A percentile compares a stretch with the other conserved stretches of the same genome.
These are phyloP conservation scores for Euphorbia schlechtendalii DNA, from an alignment of 441 rosid species.

Conservation along the genomic window DNA sequence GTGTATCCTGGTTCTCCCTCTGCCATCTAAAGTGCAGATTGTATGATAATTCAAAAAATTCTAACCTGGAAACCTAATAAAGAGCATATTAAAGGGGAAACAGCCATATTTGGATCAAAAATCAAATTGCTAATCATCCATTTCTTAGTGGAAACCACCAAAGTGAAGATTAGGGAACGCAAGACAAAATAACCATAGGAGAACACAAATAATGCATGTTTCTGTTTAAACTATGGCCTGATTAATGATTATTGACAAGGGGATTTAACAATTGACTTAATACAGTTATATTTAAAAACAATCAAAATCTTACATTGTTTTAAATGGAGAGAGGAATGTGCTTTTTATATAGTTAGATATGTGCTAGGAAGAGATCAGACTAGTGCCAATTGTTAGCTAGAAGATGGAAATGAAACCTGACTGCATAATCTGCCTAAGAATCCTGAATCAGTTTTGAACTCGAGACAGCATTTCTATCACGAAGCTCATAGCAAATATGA, in stretches of 20 bases:
- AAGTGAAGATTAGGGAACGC: no score
- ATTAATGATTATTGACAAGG: no score
- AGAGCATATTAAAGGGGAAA: not conserved
- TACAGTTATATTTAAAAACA: no score
- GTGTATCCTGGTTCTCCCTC: slow-evolving; percentile 43
- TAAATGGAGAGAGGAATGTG: not conserved
- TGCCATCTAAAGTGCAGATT: slow-evolving; percentile 37
- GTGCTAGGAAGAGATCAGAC: not conserved
- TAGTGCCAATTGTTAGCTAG: not conserved
- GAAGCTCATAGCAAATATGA: not conserved
- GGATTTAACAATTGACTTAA: not conserved
- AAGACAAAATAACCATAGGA: no score
- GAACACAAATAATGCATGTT: no score
- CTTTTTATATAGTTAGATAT: not conserved
- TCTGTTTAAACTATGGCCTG: not conserved
- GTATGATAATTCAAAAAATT: not conserved
- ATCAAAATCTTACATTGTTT: not conserved
- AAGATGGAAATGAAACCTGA: not conserved
- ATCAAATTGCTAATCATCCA: not conserved
- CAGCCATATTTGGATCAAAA: slow-evolving; percentile 1
- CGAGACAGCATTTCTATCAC: not conserved
- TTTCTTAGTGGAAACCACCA: no score
- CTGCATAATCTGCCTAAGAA: not conserved
- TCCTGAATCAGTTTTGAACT: not conserved
- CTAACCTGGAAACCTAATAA: not conserved